Base-by-base conservation (phyloP, 129 eudicot genomes). In the Erigeron canadensis region DNA sequence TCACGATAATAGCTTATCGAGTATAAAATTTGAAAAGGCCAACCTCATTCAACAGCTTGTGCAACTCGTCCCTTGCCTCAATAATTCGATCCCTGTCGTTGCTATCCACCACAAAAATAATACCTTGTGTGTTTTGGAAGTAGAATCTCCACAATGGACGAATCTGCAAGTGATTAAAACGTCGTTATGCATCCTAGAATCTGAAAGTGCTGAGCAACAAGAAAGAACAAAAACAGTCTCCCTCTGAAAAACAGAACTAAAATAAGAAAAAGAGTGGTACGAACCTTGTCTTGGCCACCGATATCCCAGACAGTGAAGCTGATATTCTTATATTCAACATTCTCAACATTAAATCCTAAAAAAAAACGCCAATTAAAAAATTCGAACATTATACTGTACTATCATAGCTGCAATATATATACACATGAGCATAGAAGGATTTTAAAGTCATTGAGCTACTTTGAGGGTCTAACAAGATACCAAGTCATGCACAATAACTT, bases 281-380 rank as follows among this genome's bases (percentile, higher is more conserved):
- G 69, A 38, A 82, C 83, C 83, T 78, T 78, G 75, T 82, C 83
- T 56, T 82, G 83, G 59, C 86, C 86, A 47, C 81, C 78, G 65
- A 82, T 79, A 82, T 82, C 83, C 86, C 83, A 78, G 2, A 82
- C 83, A 50, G 83, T 82, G 83, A 82, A 78, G 75, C 86, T 82
- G 73, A 82, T 82, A 48, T 78, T 82, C 83, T 82, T 82, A 63
- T 82, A 82, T 47, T 82, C 86, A 55, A 82, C 86, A 5, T 82
- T 82, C 83, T 82, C 83, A 38, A 78, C 86, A 59, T 82, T 82
- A 38, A 78, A 82, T 37, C 86, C 86, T 74, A 67, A 47, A 38
- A 37, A 16, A 40, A 64, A 7, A 46, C 38, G 37, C 43, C 10
- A 69, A 59, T 62, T 44, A 47, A 43, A 43, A 43, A 43, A 43